These are phyloP conservation scores for Epichloe sibirici DNA, from an alignment of 2,329 filamentous ascomycete genomes.

Conservation along the genomic window DNA sequence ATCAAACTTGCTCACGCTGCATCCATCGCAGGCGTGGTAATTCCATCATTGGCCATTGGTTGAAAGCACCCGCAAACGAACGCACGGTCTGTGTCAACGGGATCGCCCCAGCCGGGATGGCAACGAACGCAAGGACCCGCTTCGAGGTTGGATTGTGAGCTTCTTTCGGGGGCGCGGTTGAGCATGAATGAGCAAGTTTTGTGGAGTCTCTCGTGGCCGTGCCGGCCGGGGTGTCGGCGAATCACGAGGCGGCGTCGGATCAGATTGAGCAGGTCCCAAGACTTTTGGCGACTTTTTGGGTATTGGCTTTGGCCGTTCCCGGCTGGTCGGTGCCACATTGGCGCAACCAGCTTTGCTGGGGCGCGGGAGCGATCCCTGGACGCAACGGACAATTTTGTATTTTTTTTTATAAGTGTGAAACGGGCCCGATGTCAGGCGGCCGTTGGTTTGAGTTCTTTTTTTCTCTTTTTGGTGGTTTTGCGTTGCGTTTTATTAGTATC, in stretches of 20 bases:
- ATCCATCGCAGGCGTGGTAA: background rate
- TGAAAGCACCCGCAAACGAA: too few relatives aligned
- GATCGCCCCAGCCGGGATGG: too few relatives aligned
- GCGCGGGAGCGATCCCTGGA: too few relatives aligned
- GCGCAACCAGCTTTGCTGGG: too few relatives aligned
- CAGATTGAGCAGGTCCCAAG: background rate
- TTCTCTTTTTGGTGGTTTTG: background rate
- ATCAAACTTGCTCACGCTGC: background rate
- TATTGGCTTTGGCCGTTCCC: background rate
- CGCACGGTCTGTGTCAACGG: too few relatives aligned
- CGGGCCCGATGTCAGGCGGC: background rate
- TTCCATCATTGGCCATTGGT: background rate
- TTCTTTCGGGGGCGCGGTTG: conserved; percentile 7
- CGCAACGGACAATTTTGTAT: too few relatives aligned
- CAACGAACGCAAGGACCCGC: background rate
- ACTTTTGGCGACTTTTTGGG: background rate
- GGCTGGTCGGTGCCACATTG: background rate
- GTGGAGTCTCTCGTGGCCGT: conserved; percentile 4
- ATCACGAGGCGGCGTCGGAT: background rate
- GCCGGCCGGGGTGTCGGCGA: background rate
- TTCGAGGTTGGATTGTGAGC: background rate
- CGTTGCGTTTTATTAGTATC: too few relatives aligned
- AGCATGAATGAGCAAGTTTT: conserved; percentile 28
- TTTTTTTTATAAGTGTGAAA: background rate
- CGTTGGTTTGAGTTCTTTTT: background rate